These are phyloP conservation scores for Hanseniaspora nectarophila DNA, from an alignment of 805 yeast genomes.

Conservation along the genomic window DNA sequence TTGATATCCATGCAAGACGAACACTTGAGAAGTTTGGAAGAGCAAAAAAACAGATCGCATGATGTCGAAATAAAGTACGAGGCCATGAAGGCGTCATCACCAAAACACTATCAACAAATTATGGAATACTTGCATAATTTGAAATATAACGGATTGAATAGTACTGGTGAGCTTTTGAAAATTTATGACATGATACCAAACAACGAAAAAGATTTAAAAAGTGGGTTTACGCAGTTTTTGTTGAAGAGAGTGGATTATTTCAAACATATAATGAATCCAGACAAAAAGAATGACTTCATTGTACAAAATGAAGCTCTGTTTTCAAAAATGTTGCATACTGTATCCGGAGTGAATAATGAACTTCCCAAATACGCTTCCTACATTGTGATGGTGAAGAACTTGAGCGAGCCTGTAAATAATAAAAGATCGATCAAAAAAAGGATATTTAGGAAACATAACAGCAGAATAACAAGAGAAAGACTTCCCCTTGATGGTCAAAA, in stretches of 20 bases:
- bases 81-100: neutral
- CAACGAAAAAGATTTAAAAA: neutral
- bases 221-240: neutral
- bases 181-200: conserved; percentile 8
- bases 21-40: neutral
- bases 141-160: neutral
- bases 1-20: neutral
- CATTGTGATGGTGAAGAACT: neutral
- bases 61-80: neutral
- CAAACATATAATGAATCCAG: conserved; percentile 17
- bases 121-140: conserved; percentile 7
- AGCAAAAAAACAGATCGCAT: neutral
- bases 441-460: neutral
- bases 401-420: neutral
- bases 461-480: neutral
- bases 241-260: neutral
- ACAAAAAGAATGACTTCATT: conserved; percentile 24
- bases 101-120: neutral
- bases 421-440: neutral
- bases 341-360: neutral
- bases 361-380: neutral
- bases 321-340: conserved; percentile 18
- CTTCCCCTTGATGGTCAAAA: neutral
- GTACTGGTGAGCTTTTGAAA: neutral
- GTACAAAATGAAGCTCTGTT: conserved; percentile 20